Base-by-base conservation (phyloP, 169 alveolate species). In the Plasmodium fragile region DNA sequence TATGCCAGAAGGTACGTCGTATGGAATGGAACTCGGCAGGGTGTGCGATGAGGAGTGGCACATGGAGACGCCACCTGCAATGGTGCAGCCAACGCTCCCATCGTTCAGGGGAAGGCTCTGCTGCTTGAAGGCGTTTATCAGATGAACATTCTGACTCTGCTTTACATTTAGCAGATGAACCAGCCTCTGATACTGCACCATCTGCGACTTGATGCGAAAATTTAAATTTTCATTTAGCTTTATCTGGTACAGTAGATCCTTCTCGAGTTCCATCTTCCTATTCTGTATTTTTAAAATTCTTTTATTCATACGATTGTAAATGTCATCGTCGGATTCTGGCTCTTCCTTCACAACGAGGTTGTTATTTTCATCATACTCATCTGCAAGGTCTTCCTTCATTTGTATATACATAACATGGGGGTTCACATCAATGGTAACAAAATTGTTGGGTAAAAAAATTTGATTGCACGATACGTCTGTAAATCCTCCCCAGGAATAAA, bases 401-500 rank as follows among this genome's bases (percentile, higher is more conserved):
- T 91, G 94, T 11, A 70, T 69, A 32, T 52, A 41, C 28, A 52
- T 28, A 32, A 91, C 82, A 81, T 91, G 92, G 3, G 83, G 83
- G 49, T 59, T 79, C 13, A 91, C 30, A 91, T 91, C 55, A 41
- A 91, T 43, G 6, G 82, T 22, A 6, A 43, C 84, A 81, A 91
- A 91, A 70, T 91, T 81, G 36, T 55, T 71, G 0, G 94, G 92
- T 8, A 91, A 52, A 72, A 22, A 91, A 91, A 79, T 80, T 2
- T 80, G 22, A 49, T 84, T 52, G 52, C 55, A 71, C 1, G 91
- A 65, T 43, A 70, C 59, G 82, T 69, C 92, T n/a, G 85, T 91
- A 91, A 91, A 91, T 25, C 94, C 94, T 34, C 94, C 94, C 94
- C 94, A 91, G n/a, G 94, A 70, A 70, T 91, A 91, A 45, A 91